These are phyloP conservation scores for Aspergillus heteromorphus DNA, from an alignment of 495 filamentous ascomycete species.

Conservation along the genomic window DNA sequence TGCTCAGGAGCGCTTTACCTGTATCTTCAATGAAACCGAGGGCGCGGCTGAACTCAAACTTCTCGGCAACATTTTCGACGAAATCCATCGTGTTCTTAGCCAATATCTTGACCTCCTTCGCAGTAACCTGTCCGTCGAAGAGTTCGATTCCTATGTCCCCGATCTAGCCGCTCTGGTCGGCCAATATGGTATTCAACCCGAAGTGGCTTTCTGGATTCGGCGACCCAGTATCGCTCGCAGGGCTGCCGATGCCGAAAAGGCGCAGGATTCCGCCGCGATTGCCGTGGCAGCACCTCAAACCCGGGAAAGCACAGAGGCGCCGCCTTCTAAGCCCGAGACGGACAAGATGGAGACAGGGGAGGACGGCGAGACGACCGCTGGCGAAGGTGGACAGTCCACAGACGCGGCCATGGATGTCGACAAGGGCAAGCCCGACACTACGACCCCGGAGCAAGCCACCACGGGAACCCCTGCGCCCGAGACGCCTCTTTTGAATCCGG, in stretches of 20 bases:
- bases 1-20: constrained; percentile 79
- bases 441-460: constrained; percentile 3
- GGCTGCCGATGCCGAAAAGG: constrained; percentile 44
- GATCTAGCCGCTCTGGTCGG: constrained; percentile 63
- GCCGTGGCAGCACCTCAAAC: constrained; percentile 11
- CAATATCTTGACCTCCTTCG: constrained; percentile 88
- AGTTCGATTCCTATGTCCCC: constrained; percentile 81
- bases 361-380: constrained; percentile 18
- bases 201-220: constrained; percentile 82
- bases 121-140: constrained; percentile 65
- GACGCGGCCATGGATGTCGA: constrained; percentile 36
- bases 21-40: constrained; percentile 64
- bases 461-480: constrained; percentile 12
- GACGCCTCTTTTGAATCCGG: constrained; percentile 57
- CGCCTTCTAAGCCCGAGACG: constrained; percentile 20
- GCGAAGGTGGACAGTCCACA: constrained; percentile 9
- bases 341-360: constrained; percentile 32
- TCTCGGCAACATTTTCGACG: constrained; percentile 78
- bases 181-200: constrained; percentile 75
- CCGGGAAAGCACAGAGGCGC: constrained; percentile 16
- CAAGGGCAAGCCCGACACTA: constrained; percentile 19
- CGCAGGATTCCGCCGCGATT: constrained; percentile 6
- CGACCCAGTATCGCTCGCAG: constrained; percentile 59
- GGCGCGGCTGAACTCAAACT: constrained; percentile 71
- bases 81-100: constrained; percentile 74